Evolutionary conservation across 1,284 basidiomycete species (phyloP), one percentile per base, ranked within the genome.

Genomic region (Ustilago nuda): DNA sequence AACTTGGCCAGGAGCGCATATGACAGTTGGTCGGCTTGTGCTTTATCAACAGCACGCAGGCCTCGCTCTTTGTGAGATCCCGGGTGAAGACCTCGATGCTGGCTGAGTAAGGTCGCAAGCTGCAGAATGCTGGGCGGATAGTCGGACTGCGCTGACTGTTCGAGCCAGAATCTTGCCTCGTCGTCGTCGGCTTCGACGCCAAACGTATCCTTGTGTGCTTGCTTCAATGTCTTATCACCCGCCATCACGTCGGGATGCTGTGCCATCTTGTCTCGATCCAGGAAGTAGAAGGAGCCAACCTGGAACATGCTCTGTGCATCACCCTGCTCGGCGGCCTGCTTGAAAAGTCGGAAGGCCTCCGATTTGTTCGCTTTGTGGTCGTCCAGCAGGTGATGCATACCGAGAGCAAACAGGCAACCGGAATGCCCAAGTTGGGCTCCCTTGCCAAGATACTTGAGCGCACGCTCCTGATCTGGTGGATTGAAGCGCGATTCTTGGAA

Each of bases 291-390:
- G 13, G 75, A 57, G 36, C 81, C 81, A 6, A 82, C 74, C 33
- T 82, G 81, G 54, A 81, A 80, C 61, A 77, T 73, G 65, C 76
- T 77, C 32, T 81, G 75, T n/a, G 73, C 75, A 53, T 82, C 79
- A 6, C 81, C 81, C 35, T 72, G 66, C 33, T 80, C 76, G 1
- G 81, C 79, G 1, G 81, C 81, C 3, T 66, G 69, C 36, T 79
- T 63, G 66, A 82, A 81, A 17, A 79, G 72, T 35, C 63, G 48
- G 23, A 73, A 72, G 1, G 77, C 66, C 27, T 61, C 39, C 13
- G 62, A 39, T 59, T 75, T 65, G 61, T 68, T 37, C 11, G 63
- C 52, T 4, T 46, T 45, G 8, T 70, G 41, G n/a, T 33, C 46
- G 41, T 61, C 61, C 35, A 65, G 52, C 19, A 66, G 39, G 36